A percentile compares a stretch with the other conserved stretches of the same genome.
Evolutionary conservation across 495 filamentous ascomycete genomes (phyloP).

Genomic region (Talaromyces ruber): DNA sequence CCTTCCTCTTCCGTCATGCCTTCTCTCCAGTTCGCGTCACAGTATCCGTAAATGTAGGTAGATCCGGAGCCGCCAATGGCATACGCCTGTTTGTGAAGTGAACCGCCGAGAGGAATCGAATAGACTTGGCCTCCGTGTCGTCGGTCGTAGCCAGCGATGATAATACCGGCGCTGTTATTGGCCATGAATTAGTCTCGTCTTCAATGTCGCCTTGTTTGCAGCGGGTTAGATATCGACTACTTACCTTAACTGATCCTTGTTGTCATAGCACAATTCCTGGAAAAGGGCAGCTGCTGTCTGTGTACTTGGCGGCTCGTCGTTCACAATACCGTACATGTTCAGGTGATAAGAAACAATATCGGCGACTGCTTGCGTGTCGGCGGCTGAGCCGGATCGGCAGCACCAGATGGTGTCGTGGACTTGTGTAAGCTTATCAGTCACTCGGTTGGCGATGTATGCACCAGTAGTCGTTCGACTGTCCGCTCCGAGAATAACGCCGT

Average conservation of each 20-base stretch:
- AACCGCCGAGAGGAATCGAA: conserved; percentile 92
- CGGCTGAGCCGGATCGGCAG: conserved; percentile 92
- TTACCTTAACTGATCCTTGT: conserved; percentile 86
- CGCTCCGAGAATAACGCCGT: conserved; percentile 91
- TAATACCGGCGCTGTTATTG: conserved; percentile 73
- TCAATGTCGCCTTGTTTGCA: background rate
- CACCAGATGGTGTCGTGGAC: conserved; percentile 99
- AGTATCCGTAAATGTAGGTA: conserved; percentile 99
- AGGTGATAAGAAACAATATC: conserved; percentile 97
- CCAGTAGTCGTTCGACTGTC: conserved; percentile 98
- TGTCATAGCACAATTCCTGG: conserved; percentile 94
- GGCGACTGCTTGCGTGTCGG: conserved; percentile 94
- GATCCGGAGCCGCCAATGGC: conserved; percentile 95
- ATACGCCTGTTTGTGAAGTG: conserved; percentile 93
- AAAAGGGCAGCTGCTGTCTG: conserved; percentile 91
- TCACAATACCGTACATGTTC: conserved; percentile 80
- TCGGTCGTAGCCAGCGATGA: conserved; percentile 93
- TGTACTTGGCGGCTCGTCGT: conserved; percentile 82
- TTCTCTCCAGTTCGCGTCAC: conserved; percentile 93
- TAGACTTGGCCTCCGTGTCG: conserved; percentile 94
- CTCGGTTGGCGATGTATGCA: conserved; percentile 96
- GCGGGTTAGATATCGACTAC: conserved; percentile 5
- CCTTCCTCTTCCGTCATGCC: conserved; percentile 90
- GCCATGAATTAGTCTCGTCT: background rate
- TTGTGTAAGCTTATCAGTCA: conserved; percentile 97